Percentiles rank a stretch among this genome's conserved stretches.
Conservation (phyloP, 768 basidiomycete genomes). For the Suillus subalutaceus region DNA sequence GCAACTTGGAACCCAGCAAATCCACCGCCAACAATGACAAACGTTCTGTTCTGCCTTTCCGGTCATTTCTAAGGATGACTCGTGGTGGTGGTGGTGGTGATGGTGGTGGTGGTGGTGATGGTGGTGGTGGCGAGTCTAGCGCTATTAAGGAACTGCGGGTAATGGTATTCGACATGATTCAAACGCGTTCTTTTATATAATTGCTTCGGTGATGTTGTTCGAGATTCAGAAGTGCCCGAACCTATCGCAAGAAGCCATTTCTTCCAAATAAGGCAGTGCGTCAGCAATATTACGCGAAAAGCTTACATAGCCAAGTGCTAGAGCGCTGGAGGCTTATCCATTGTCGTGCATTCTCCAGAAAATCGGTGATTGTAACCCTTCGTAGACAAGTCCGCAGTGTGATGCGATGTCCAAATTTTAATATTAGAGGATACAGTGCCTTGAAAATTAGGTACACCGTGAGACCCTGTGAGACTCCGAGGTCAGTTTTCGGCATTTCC, state of each 20-base stretch:
- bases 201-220: slow-evolving; percentile 6
- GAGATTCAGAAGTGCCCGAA: neutral
- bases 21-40: slow-evolving; percentile 61
- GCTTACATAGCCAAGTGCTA: slow-evolving; percentile 8
- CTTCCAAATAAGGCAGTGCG: neutral
- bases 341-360: neutral
- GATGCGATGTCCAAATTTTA: neutral
- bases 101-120: too few relatives aligned
- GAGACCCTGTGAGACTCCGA: neutral
- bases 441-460: neutral
- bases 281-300: neutral
- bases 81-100: neutral
- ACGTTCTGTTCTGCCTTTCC: slow-evolving; percentile 37
- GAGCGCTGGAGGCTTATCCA: neutral
- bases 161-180: neutral
- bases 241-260: too few relatives aligned
- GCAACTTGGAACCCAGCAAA: slow-evolving; percentile 47
- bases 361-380: neutral
- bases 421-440: neutral
- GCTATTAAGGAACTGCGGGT: neutral
- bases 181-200: neutral
- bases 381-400: neutral
- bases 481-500: neutral
- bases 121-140: neutral
- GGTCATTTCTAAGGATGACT: slow-evolving; percentile 12